Percentiles rank a stretch among this genome's conserved stretches.
Evolutionary conservation across 371 early-diverging fungal species (phyloP).

Genomic region (Sporodiniella umbellata): DNA sequence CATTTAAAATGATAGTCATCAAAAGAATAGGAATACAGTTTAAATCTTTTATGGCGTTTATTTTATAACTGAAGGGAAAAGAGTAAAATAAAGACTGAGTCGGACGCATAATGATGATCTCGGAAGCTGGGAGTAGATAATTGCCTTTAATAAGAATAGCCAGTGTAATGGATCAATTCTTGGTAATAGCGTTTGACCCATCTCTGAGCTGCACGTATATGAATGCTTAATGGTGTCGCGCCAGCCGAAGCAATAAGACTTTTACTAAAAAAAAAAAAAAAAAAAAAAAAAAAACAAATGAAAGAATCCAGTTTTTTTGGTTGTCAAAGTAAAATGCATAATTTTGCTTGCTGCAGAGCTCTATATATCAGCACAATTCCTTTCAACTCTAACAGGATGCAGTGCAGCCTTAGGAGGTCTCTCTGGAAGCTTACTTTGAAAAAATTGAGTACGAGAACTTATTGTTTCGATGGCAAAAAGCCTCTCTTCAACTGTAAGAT

Average conservation of each 20-base stretch:
- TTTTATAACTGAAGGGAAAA: too few relatives aligned
- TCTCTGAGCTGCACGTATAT: slow-evolving; percentile 1
- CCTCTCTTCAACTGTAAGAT: slow-evolving; percentile 10
- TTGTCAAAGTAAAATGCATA: slow-evolving; percentile 10
- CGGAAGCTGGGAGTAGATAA: too few relatives aligned
- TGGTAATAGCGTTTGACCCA: slow-evolving; percentile 14
- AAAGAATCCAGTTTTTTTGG: slow-evolving; percentile 3
- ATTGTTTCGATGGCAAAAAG: slow-evolving; percentile 6
- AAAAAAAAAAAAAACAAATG: too few relatives aligned
- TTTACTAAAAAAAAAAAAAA: slow-evolving; percentile 17
- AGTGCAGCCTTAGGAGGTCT: background rate
- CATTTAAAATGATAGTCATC: too few relatives aligned
- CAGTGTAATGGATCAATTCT: too few relatives aligned
- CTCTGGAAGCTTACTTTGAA: background rate
- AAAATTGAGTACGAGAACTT: background rate
- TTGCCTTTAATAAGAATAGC: too few relatives aligned
- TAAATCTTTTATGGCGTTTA: too few relatives aligned
- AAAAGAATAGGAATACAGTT: too few relatives aligned
- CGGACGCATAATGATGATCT: too few relatives aligned
- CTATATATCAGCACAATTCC: background rate
- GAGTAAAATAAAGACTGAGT: too few relatives aligned
- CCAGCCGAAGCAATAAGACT: slow-evolving; percentile 9
- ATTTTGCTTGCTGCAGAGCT: slow-evolving; percentile 6
- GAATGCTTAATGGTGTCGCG: too few relatives aligned
- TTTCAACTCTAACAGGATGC: background rate